Evolutionary conservation across 768 basidiomycete species (phyloP), one percentile per base, ranked within the genome.

Genomic region (Podaxis sp.): DNA sequence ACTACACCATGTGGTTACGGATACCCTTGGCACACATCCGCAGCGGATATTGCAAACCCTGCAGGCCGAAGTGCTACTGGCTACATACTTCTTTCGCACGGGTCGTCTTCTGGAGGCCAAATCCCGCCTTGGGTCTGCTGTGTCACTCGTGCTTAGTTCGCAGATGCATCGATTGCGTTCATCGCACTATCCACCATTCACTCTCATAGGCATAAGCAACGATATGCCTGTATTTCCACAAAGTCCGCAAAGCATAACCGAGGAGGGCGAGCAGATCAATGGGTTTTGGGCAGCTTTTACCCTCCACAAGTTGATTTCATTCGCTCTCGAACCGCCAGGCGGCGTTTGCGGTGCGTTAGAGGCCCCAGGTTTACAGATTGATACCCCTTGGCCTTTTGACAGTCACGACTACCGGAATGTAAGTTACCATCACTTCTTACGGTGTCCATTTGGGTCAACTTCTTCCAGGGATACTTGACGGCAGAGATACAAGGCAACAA

Each of bases 181-280:
- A 32, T 54, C 73, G 3, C 76, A 74, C 50, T 62, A 71, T 16
- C 66, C 74, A 67, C 66, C 78, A 66, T 62, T 74, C 61, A 68
- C 74, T 59, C 66, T 73, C 1, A 73, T 77, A 55, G 65, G 76
- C 71, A 61, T 81, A 65, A 38, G 73, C 65, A 66, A 80, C 67
- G 71, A 74, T 63, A 73, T 80, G 10, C 74, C 84, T 54, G 72
- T 81, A 63, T 69, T 72, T 1, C 69, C 84, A 18, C 69, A 64
- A 66, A 74, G n/a, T 64, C 79, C 66, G 64, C 76, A 46, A 16
- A 79, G 82, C 65, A 64, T 71, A 25, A 68, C 83, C n/a, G 86
- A 87, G 62, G 85, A 87, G 67, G 86, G 82, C 18, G 87, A 88
- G 66, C 77, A 85, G 35, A 86, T 88, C 60, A 84, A 83, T 57